A percentile compares a stretch with the other conserved stretches of the same genome.
These are phyloP conservation scores for Bothriochloa decipiens DNA, from an alignment of 176 grass and related monocot genomes.

Conservation along the genomic window DNA sequence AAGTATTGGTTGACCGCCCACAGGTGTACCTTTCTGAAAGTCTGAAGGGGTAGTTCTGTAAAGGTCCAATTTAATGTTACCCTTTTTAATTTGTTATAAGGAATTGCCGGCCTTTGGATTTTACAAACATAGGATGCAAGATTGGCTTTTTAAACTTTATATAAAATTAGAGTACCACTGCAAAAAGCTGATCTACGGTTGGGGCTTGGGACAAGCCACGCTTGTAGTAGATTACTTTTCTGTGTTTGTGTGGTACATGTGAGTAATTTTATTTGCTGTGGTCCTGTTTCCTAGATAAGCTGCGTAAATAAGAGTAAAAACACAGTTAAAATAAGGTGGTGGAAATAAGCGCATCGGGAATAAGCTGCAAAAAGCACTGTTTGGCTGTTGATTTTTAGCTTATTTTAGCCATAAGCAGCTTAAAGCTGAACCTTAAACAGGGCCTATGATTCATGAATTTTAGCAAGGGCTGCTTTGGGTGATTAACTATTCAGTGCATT, in stretches of 20 bases:
- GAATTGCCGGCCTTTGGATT: not conserved
- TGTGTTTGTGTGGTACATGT: conserved; percentile 5
- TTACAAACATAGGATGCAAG: not conserved
- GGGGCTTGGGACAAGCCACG: not conserved
- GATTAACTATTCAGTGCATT: not conserved
- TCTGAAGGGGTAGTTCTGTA: not conserved
- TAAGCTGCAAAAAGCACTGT: no score
- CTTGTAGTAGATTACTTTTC: conserved; percentile 2
- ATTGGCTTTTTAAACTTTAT: conserved; percentile 2
- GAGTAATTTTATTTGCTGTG: not conserved
- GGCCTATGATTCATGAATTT: not conserved
- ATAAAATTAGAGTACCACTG: not conserved
- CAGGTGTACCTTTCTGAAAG: not conserved
- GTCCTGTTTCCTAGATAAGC: no score
- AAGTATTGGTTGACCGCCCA: not conserved
- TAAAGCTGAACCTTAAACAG: no score
- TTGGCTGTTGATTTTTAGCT: not conserved
- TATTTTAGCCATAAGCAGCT: not conserved
- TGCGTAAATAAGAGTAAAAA: no score
- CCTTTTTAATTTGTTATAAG: not conserved
- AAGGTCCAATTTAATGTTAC: conserved; percentile 1
- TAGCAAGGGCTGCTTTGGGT: not conserved
- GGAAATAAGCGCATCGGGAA: no score
- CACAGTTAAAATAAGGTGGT: no score
- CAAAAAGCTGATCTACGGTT: conserved; percentile 3